Base-by-base conservation (phyloP, 2,329 filamentous ascomycete genomes). In the Aspergillus clavatus region DNA sequence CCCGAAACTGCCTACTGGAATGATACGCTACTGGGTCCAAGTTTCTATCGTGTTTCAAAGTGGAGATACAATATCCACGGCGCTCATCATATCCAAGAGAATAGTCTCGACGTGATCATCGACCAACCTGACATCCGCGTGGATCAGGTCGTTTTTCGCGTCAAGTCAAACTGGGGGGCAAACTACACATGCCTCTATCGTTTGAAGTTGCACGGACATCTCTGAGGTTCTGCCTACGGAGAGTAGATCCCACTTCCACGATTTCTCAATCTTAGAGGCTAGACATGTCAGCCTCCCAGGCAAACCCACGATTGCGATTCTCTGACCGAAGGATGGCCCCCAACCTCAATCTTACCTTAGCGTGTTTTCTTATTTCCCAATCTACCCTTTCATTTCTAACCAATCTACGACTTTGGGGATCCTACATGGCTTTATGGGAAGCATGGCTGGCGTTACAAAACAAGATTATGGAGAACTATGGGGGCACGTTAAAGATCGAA, bases 111-210 rank as follows among this genome's bases (percentile, higher is more conserved):
- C 35, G 65, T 67, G 2, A 56, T 66, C 16, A 59, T 70, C 24
- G 66, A 71, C 35, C 48, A 66, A 10, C 60, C 62, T 2, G 55
- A 53, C 2, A 52, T 69, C 7, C 60, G 65, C 1, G 65, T 69
- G 10, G 58, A 68, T 35, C 66, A 64, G 39, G 66, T 72, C 16
- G 67, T 69, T 11, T 54, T 75, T 24, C 61, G 72, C 5, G 62
- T 70, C 2, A 68, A 62, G 16, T 67, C 63, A 1, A 75, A 73
- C 44, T 72, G 72, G 64, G 72, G 72, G 4, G 63, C 56, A 4
- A 56, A 66, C 18, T 56, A 68, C 43, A 73, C 71, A 1, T 75
- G 72, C 51, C 51, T 75, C 28, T 74, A 74, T 55, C 67, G 72
- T n/a, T 47, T 74, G 41, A 66, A 67, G 38, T 44, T 75, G 39